These are phyloP conservation scores for Saccharomycopsis phalli DNA, from an alignment of 1,139 yeast genomes.

Conservation along the genomic window DNA sequence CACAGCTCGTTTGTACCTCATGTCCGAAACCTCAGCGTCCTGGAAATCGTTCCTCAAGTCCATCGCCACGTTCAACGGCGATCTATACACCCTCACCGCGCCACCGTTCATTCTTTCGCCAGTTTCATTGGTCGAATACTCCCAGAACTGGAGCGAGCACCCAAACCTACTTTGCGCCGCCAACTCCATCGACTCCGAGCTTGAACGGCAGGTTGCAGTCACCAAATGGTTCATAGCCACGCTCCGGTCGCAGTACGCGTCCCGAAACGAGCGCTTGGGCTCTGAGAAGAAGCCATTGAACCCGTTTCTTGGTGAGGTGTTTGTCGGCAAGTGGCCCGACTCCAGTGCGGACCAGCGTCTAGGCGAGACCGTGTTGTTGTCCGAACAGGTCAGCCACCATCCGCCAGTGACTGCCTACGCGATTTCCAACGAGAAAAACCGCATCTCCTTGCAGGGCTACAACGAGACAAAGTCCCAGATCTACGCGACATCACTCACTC, in stretches of 20 bases:
- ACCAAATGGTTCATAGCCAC: conserved; percentile 89
- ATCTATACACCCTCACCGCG: conserved; percentile 85
- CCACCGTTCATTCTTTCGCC: conserved; percentile 97
- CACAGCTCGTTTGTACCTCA: too few relatives aligned
- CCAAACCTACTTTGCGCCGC: conserved; percentile 78
- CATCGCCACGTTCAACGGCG: conserved; percentile 90
- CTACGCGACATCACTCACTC: conserved; percentile 54
- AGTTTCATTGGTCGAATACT: conserved; percentile 79
- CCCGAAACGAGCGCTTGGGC: conserved; percentile 84
- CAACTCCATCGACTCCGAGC: conserved; percentile 34
- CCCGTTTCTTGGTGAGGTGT: conserved; percentile 89
- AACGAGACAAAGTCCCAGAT: conserved; percentile 82
- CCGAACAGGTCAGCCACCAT: conserved; percentile 93
- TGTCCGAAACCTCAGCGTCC: conserved; percentile 31
- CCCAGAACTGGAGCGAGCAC: conserved; percentile 91
- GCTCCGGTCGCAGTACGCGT: conserved; percentile 85
- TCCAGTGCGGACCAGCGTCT: conserved; percentile 34
- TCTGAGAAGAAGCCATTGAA: conserved; percentile 92
- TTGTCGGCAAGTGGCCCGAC: conserved; percentile 78
- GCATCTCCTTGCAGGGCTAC: conserved; percentile 72
- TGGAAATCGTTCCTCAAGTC: conserved; percentile 90
- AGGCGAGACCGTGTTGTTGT: conserved; percentile 67
- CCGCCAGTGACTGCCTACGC: conserved; percentile 93
- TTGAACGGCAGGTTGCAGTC: conserved; percentile 66
- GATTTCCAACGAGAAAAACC: conserved; percentile 60